These are phyloP conservation scores for Claviceps purpurea DNA, from an alignment of 2,329 filamentous ascomycete species.

Conservation along the genomic window DNA sequence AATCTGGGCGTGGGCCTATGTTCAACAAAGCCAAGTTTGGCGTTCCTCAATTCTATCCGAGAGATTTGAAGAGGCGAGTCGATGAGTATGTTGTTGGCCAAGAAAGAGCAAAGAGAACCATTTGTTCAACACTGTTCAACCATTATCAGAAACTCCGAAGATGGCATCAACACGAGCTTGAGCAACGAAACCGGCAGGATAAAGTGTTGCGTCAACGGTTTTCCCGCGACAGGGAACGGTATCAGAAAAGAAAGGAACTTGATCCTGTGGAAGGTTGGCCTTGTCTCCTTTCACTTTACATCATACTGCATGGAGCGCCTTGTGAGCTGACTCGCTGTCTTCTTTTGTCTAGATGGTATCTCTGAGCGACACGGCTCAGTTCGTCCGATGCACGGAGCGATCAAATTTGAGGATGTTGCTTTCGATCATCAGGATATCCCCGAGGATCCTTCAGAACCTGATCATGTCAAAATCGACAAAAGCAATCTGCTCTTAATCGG, in stretches of 20 bases:
- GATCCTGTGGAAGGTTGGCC: slow-evolving; percentile 68
- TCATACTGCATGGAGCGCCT: not conserved
- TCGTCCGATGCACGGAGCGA: slow-evolving; percentile 25
- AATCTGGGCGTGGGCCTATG: slow-evolving; percentile 44
- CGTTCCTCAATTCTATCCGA: slow-evolving; percentile 50
- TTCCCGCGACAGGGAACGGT: slow-evolving; percentile 49
- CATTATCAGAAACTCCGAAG: slow-evolving; percentile 84
- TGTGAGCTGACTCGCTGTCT: slow-evolving; percentile 19
- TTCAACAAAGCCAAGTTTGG: slow-evolving; percentile 44
- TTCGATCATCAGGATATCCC: slow-evolving; percentile 33
- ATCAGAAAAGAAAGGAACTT: slow-evolving; percentile 40
- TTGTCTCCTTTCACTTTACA: not conserved
- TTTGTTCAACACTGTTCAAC: slow-evolving; percentile 89
- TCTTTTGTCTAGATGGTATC: slow-evolving; percentile 36
- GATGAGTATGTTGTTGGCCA: slow-evolving; percentile 96
- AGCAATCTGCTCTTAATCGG: slow-evolving; percentile 86
- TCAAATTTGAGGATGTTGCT: slow-evolving; percentile 16
- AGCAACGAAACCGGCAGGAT: slow-evolving; percentile 42
- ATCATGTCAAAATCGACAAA: slow-evolving; percentile 71
- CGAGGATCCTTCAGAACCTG: slow-evolving; percentile 30
- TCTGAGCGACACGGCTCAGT: slow-evolving; percentile 36
- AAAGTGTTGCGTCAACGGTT: slow-evolving; percentile 59
- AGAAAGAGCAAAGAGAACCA: slow-evolving; percentile 83
- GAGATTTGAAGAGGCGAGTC: slow-evolving; percentile 72
- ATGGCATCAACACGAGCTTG: slow-evolving; percentile 63